Conservation (phyloP, 768 basidiomycete species). For the Amanita exitialis region DNA sequence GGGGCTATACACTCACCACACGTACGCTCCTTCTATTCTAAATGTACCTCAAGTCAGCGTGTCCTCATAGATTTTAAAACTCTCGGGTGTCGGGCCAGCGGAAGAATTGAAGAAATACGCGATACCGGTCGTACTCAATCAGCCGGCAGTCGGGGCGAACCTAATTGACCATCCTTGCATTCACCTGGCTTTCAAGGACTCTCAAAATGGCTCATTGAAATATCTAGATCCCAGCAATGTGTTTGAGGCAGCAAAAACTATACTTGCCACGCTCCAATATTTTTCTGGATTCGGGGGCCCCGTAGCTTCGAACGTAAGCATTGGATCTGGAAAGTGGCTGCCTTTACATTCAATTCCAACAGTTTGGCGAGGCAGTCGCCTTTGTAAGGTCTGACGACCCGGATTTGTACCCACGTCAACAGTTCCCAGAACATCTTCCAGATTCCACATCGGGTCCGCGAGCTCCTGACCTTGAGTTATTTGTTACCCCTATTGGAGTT, state of each 20-base stretch:
- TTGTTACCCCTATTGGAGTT: conserved; percentile 32
- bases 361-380: conserved; percentile 47
- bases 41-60: background rate
- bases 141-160: conserved; percentile 67
- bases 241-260: conserved; percentile 16
- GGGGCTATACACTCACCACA: conserved; percentile 59
- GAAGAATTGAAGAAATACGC: conserved; percentile 39
- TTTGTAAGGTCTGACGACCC: conserved; percentile 50
- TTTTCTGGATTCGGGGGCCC: conserved; percentile 32
- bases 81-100: conserved; percentile 71
- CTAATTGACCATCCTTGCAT: conserved; percentile 65
- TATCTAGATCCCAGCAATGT: conserved; percentile 26
- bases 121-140: conserved; percentile 51
- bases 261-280: conserved; percentile 31
- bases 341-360: background rate
- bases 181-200: conserved; percentile 44
- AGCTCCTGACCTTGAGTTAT: conserved; percentile 40
- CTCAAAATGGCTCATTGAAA: conserved; percentile 30
- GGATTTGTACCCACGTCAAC: conserved; percentile 28
- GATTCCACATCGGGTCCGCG: conserved; percentile 35
- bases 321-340: conserved; percentile 16
- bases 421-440: conserved; percentile 25
- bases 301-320: conserved; percentile 41
- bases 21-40: conserved; percentile 16
- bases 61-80: conserved; percentile 43